Conservation (phyloP, 495 filamentous ascomycete genomes). For the Aspergillus biplanus region DNA sequence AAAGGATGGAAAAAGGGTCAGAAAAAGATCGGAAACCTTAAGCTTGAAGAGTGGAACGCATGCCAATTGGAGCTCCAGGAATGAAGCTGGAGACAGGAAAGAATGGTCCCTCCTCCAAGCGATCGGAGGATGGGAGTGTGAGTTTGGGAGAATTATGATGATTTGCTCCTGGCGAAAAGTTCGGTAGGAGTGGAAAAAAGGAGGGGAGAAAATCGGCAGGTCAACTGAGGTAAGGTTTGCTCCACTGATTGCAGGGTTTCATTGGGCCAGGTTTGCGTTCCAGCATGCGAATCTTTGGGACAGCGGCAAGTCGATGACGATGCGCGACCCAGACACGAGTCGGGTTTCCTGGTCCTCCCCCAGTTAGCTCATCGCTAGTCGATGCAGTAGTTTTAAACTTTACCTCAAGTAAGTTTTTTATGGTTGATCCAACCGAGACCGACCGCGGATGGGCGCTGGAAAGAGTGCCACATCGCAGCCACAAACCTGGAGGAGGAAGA, state of each 20-base stretch:
- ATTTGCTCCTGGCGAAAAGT: slow-evolving; percentile 2
- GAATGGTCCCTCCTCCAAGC: not conserved
- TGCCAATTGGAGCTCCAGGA: slow-evolving; percentile 16
- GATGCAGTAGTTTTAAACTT: not conserved
- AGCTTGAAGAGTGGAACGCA: slow-evolving; percentile 23
- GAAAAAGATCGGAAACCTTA: not conserved
- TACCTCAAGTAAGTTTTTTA: not conserved
- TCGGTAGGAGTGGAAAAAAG: slow-evolving; percentile 2
- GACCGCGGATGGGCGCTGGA: not conserved
- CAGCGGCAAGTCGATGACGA: slow-evolving; percentile 13
- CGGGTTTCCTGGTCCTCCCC: not conserved
- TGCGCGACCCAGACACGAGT: not conserved
- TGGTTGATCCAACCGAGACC: slow-evolving; percentile 6
- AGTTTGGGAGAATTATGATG: not conserved
- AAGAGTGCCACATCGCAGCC: not conserved
- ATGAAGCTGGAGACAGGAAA: slow-evolving; percentile 11
- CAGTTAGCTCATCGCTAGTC: too few species aligned
- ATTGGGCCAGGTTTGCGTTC: not conserved
- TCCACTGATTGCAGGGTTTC: not conserved
- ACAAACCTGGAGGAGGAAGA: not conserved
- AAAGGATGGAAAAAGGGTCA: slow-evolving; percentile 14
- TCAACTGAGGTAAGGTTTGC: not conserved
- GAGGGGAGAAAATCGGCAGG: not conserved
- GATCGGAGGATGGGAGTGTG: slow-evolving; percentile 3
- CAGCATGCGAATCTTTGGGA: slow-evolving; percentile 3